These are phyloP conservation scores for Hyphopichia burtonii DNA, from an alignment of 1,139 yeast species.

Conservation along the genomic window DNA sequence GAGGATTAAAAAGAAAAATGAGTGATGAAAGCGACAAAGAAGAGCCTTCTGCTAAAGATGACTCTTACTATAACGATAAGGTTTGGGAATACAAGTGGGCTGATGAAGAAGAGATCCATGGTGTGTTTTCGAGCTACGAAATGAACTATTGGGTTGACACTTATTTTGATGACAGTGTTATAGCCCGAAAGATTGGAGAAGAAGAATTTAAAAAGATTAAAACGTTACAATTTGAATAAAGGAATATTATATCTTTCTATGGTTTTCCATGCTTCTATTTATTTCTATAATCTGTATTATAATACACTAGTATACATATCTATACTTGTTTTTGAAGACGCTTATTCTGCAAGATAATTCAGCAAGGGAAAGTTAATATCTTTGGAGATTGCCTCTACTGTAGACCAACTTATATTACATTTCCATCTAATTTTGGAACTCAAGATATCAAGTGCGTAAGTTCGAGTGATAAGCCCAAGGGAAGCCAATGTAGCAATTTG, in stretches of 20 bases:
- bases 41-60: slow-evolving; percentile 9
- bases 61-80: slow-evolving; percentile 28
- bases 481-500: slow-evolving; percentile 63
- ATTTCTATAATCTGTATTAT: background rate
- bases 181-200: slow-evolving; percentile 38
- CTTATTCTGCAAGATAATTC: slow-evolving; percentile 41
- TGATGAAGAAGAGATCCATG: slow-evolving; percentile 47
- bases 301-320: background rate
- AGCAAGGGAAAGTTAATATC: slow-evolving; percentile 56
- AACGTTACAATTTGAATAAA: slow-evolving; percentile 17
- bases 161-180: slow-evolving; percentile 54
- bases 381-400: slow-evolving; percentile 48
- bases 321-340: background rate
- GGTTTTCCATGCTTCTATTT: background rate
- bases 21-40: slow-evolving; percentile 12
- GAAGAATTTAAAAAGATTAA: slow-evolving; percentile 25
- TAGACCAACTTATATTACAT: slow-evolving; percentile 56
- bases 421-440: slow-evolving; percentile 67
- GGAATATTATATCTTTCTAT: background rate
- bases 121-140: slow-evolving; percentile 57
- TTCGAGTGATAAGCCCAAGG: slow-evolving; percentile 51
- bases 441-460: slow-evolving; percentile 54
- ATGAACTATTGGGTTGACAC: slow-evolving; percentile 60
- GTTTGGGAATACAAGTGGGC: slow-evolving; percentile 67
- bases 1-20: slow-evolving; percentile 21